A percentile compares a stretch with the other conserved stretches of the same genome.
These are phyloP conservation scores for Myochromella boudieri DNA, from an alignment of 768 basidiomycete genomes.

Conservation along the genomic window DNA sequence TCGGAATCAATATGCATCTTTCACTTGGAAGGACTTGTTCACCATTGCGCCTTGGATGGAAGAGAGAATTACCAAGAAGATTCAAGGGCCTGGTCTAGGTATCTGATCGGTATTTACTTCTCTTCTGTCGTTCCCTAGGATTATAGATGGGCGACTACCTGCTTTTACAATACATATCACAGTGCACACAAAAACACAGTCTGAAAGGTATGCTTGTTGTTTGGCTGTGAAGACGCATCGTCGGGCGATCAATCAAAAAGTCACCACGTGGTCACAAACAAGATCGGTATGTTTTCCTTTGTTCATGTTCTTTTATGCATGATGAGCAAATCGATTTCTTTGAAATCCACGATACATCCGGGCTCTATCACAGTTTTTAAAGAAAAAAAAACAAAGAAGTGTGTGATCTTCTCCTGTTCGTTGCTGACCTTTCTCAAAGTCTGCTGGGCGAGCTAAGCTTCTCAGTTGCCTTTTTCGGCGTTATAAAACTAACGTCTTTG, in stretches of 20 bases:
- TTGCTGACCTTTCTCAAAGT: slow-evolving; percentile 4
- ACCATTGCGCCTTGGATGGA: slow-evolving; percentile 82
- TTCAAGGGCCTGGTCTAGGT: slow-evolving; percentile 74
- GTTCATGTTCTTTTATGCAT: slow-evolving; percentile 14
- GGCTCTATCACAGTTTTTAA: too few relatives aligned
- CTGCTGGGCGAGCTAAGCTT: background rate
- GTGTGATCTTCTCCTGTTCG: slow-evolving; percentile 8
- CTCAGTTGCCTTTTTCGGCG: slow-evolving; percentile 14
- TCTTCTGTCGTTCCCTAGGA: slow-evolving; percentile 1
- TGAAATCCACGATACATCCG: slow-evolving; percentile 10
- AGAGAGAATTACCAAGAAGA: slow-evolving; percentile 58
- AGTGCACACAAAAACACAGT: too few relatives aligned
- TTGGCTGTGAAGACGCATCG: background rate
- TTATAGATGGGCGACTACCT: background rate
- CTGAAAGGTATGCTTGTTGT: slow-evolving; percentile 6
- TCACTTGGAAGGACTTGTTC: slow-evolving; percentile 67
- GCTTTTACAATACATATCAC: slow-evolving; percentile 2
- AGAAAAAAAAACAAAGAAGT: slow-evolving; percentile 12
- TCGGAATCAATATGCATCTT: slow-evolving; percentile 64
- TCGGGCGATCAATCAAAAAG: slow-evolving; percentile 9
- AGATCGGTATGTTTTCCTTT: slow-evolving; percentile 22
- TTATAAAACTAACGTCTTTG: slow-evolving; percentile 6
- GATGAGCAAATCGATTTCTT: slow-evolving; percentile 9
- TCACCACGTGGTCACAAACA: slow-evolving; percentile 18
- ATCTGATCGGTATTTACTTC: slow-evolving; percentile 27